phyloP scores from a whole-genome alignment of 2,329 filamentous ascomycete genomes.

The Colletotrichum higginsianum region DNA sequence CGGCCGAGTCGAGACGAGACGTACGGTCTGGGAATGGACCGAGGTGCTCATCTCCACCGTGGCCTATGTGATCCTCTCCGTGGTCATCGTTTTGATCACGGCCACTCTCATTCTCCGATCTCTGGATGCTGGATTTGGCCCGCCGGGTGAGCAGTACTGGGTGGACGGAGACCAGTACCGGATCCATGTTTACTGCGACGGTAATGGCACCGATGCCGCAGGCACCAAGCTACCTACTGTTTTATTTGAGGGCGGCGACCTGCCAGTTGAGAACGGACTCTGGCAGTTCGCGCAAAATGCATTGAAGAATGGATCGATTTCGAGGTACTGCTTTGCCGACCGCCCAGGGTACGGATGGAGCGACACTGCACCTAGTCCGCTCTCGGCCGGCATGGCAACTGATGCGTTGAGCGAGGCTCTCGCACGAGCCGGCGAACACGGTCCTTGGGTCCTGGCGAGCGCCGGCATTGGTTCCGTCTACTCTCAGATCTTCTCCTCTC shows the following conservation, averaged over 20 bases:
- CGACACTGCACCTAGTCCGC: conserved; percentile 93
- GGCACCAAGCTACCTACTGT: conserved; percentile 80
- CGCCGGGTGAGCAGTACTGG: conserved; percentile 82
- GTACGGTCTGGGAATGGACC: conserved; percentile 87
- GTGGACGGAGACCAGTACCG: conserved; percentile 90
- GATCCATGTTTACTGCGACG: conserved; percentile 88
- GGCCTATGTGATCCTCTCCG: conserved; percentile 76
- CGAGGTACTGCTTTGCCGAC: conserved; percentile 95
- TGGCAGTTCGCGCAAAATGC: conserved; percentile 85
- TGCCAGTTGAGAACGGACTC: conserved; percentile 83
- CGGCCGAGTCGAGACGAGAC: conserved; percentile 87
- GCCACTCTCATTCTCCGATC: conserved; percentile 84
- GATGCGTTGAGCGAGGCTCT: conserved; percentile 91
- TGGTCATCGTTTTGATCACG: conserved; percentile 82
- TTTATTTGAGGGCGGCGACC: conserved; percentile 87
- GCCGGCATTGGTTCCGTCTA: conserved; percentile 91
- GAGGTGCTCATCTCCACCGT: conserved; percentile 83
- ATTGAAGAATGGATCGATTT: conserved; percentile 84
- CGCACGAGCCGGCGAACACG: conserved; percentile 82
- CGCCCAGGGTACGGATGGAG: conserved; percentile 89
- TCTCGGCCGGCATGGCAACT: conserved; percentile 93
- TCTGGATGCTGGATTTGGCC: conserved; percentile 80
- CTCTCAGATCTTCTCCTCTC: conserved; percentile 89
- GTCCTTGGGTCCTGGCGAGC: conserved; percentile 90
- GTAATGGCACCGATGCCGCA: conserved; percentile 73